Conservation (phyloP, 2,329 filamentous ascomycete genomes). For the Verticillium klebahnii region DNA sequence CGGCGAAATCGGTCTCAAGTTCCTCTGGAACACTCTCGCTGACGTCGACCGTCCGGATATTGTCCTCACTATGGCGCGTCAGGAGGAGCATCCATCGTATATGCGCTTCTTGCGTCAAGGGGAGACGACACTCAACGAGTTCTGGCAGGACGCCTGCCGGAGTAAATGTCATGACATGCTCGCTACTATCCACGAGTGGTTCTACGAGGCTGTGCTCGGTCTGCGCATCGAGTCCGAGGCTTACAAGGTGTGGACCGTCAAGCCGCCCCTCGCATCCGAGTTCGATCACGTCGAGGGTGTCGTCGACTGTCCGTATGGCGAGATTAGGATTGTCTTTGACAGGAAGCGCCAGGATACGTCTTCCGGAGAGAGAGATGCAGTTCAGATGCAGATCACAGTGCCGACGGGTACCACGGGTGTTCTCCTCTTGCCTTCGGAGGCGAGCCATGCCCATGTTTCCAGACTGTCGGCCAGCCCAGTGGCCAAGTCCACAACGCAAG, state of each 20-base stretch:
- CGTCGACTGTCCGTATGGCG: slow-evolving; percentile 32
- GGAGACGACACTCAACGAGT: slow-evolving; percentile 37
- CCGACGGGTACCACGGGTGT: no score
- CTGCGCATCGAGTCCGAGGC: slow-evolving; percentile 29
- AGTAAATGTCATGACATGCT: slow-evolving; percentile 44
- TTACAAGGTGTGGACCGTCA: slow-evolving; percentile 33
- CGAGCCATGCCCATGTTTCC: no score
- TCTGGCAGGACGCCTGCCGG: slow-evolving; percentile 38
- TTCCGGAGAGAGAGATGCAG: no score
- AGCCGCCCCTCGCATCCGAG: slow-evolving; percentile 32
- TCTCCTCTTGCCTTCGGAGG: no score
- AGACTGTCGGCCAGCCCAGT: no score
- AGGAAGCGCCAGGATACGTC: slow-evolving; percentile 4
- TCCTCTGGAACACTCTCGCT: slow-evolving; percentile 34
- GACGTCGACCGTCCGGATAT: slow-evolving; percentile 31
- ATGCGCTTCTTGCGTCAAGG: slow-evolving; percentile 41
- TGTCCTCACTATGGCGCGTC: slow-evolving; percentile 36
- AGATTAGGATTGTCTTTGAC: slow-evolving; percentile 20
- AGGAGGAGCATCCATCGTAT: slow-evolving; percentile 42
- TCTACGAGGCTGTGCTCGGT: slow-evolving; percentile 35
- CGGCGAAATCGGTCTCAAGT: slow-evolving; percentile 36
- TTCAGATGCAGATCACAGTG: no score
- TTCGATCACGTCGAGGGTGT: slow-evolving; percentile 31
- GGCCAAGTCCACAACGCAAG: no score
- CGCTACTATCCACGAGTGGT: slow-evolving; percentile 43